phyloP scores from a whole-genome alignment of 2,329 filamentous ascomycete genomes.

The Monilinia aucupariae region DNA sequence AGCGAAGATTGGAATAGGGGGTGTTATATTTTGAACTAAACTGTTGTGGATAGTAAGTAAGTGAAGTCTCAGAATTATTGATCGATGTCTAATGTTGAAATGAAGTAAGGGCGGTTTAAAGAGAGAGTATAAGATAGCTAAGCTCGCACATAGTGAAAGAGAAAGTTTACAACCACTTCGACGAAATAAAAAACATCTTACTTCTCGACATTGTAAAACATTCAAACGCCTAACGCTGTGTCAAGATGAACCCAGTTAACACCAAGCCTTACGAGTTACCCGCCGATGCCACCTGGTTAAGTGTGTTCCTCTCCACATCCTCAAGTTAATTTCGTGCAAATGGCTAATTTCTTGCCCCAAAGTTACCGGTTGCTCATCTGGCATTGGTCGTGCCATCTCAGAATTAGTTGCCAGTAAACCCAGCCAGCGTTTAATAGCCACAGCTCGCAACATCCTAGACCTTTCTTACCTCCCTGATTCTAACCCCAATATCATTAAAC shows the following conservation, averaged over 20 bases:
- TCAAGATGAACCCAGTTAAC: constrained; percentile 5
- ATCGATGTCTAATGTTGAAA: not conserved
- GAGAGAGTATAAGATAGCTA: not conserved
- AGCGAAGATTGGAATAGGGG: constrained; percentile 4
- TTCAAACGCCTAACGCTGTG: not conserved
- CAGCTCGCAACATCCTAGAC: constrained; percentile 41
- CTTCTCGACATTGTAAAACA: not conserved
- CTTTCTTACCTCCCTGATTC: constrained; percentile 40
- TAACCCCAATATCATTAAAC: constrained; percentile 40
- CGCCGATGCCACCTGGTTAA: not conserved
- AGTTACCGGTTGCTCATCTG: constrained; percentile 48
- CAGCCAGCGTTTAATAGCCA: constrained; percentile 42
- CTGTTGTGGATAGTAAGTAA: not conserved
- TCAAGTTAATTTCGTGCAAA: not conserved
- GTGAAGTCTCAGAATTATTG: not conserved
- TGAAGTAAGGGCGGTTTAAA: not conserved
- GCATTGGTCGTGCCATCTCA: constrained; percentile 42
- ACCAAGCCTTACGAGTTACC: not conserved
- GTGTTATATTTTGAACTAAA: not conserved
- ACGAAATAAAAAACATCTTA: not conserved
- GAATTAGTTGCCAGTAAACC: constrained; percentile 38
- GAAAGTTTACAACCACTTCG: no score
- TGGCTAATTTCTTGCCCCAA: not conserved
- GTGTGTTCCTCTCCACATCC: not conserved
- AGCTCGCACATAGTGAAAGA: not conserved